Evolutionary conservation across 805 yeast species (phyloP).

Genomic region (Lachancea waltii): DNA sequence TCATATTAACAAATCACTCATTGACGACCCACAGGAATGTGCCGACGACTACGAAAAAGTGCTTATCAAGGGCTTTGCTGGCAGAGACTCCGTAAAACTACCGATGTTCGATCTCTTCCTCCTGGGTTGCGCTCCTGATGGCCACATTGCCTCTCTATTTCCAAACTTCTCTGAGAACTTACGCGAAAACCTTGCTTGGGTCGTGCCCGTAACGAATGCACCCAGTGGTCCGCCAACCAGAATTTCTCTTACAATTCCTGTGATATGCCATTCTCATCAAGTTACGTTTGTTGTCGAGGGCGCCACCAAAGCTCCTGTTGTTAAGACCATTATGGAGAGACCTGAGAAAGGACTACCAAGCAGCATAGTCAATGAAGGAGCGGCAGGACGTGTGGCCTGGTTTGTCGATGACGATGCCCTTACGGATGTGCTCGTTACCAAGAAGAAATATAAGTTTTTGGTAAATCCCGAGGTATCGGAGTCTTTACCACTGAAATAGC

Average conservation of each 20-base stretch:
- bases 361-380: constrained; percentile 86
- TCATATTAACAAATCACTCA: constrained; percentile 72
- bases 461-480: constrained; percentile 1
- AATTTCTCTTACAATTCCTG: constrained; percentile 88
- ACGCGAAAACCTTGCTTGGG: constrained; percentile 91
- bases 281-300: constrained; percentile 97
- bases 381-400: constrained; percentile 97
- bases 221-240: constrained; percentile 84
- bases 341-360: constrained; percentile 96
- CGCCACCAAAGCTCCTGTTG: constrained; percentile 85
- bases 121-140: constrained; percentile 98
- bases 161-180: constrained; percentile 80
- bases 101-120: constrained; percentile 90
- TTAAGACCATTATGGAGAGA: constrained; percentile 88
- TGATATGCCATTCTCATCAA: constrained; percentile 85
- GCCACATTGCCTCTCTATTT: constrained; percentile 94
- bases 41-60: constrained; percentile 90
- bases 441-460: constrained; percentile 27
- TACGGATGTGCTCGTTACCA: constrained; percentile 54
- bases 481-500: background rate
- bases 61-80: constrained; percentile 85
- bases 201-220: constrained; percentile 84
- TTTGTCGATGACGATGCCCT: constrained; percentile 93
- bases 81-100: constrained; percentile 89
- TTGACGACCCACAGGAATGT: constrained; percentile 81